Base-by-base conservation (phyloP, 148 eudicot genomes). In the Pharnaceum exiguum region DNA sequence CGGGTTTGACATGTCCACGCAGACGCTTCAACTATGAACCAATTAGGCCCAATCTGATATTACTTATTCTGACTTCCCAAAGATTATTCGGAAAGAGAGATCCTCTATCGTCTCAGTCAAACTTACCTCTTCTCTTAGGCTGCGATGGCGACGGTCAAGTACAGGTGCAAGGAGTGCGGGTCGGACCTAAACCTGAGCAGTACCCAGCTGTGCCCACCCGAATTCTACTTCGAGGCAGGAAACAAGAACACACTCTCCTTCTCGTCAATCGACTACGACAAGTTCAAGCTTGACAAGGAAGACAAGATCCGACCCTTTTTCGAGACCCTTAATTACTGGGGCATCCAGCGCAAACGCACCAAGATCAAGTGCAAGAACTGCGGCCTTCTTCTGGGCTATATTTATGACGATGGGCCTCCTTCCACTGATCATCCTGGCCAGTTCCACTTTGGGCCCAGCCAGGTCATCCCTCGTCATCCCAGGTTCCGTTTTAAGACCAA, bases 191-290 rank as follows among this genome's bases (percentile, higher is more conserved):
- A 77, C 64, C 93, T 87, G 46, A 68, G 63, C 44, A 68, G 66
- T 51, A 12, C 10, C 68, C 57, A 82, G 18, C 86, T 87, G 32
- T 91, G 47, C 75, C 94, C 96, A 0, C 63, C 87, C 11, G 84
- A 79, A 21, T 59, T 77, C 67, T 83, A 85, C 77, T 91, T 91
- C 88, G 97, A 91, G 25, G 96, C 97, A 27, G 97, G 97, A 27
- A 85, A 91, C 84, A 87, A 87, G 16, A 70, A 69, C 54, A 73
- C 86, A 58, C 71, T 91, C 51, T 91, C 97, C 9, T 91, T 91
- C 77, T 46, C 90, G 25, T 44, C 46, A 56, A 51, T 89, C n/a
- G 90, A 91, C 59, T 31, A 76, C 7, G 29, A 77, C 31, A 79
- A 79, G 13, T 61, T 87, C 75, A 71, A 43, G 10, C 77, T 82